phyloP scores from a whole-genome alignment of 108 stramenopile genomes.

The Skeletonema costatum region DNA sequence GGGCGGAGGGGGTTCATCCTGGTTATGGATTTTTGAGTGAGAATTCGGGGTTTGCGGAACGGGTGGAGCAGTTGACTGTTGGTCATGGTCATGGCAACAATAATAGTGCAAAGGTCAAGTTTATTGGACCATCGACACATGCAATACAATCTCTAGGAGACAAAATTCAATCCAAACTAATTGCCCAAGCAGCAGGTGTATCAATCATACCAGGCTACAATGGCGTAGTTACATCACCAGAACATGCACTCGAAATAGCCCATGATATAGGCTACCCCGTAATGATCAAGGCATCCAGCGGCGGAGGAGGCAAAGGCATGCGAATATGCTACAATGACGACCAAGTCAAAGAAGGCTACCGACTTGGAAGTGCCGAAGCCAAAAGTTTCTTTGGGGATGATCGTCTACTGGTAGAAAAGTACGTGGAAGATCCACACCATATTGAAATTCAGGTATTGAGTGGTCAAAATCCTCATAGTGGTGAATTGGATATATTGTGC shows the following conservation, averaged over 20 bases:
- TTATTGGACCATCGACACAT: constrained; percentile 87
- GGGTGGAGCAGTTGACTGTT: constrained; percentile 30
- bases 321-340: constrained; percentile 87
- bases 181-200: constrained; percentile 90
- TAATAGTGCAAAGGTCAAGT: constrained; percentile 48
- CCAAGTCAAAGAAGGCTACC: constrained; percentile 81
- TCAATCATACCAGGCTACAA: constrained; percentile 93
- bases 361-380: constrained; percentile 87
- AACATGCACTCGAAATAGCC: constrained; percentile 72
- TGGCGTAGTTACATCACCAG: constrained; percentile 48
- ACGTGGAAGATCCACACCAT: constrained; percentile 95
- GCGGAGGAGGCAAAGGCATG: constrained; percentile 99
- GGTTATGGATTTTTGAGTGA: constrained; percentile 91
- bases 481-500: constrained; percentile 71
- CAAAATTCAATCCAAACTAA: constrained; percentile 92
- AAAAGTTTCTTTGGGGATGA: constrained; percentile 90
- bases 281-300: constrained; percentile 97
- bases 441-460: constrained; percentile 97
- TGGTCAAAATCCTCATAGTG: constrained; percentile 51
- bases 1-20: constrained; percentile 92
- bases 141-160: constrained; percentile 95
- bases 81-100: constrained; percentile 17
- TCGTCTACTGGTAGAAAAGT: constrained; percentile 96
- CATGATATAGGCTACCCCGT: constrained; percentile 97
- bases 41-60: constrained; percentile 75